phyloP scores from a whole-genome alignment of 2,329 filamentous ascomycete genomes.

The Aspergillus sp. region DNA sequence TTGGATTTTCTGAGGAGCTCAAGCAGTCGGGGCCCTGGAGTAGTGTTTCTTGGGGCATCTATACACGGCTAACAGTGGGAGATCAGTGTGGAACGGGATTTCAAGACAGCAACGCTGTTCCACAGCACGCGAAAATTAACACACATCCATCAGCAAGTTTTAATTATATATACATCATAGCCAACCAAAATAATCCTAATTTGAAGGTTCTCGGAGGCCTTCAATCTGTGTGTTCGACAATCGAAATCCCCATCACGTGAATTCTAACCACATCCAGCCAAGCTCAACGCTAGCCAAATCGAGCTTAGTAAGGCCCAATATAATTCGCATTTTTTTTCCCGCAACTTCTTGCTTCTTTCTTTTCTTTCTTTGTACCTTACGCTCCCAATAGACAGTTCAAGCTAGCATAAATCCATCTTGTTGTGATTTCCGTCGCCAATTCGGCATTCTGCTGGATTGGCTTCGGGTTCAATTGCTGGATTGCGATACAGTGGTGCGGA shows the following conservation, averaged over 20 bases:
- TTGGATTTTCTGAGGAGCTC: background rate
- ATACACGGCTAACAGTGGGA: background rate
- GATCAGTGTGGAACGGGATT: background rate
- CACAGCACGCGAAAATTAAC: background rate
- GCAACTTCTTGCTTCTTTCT: slow-evolving; percentile 18
- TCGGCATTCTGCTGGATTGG: slow-evolving; percentile 68
- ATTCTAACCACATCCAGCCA: background rate
- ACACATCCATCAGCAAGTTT: background rate
- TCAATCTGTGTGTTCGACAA: background rate
- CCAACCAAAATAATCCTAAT: background rate
- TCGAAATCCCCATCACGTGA: background rate
- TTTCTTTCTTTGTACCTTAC: slow-evolving; percentile 53
- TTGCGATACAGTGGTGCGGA: slow-evolving; percentile 64
- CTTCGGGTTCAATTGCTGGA: slow-evolving; percentile 61
- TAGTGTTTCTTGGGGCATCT: slow-evolving; percentile 3
- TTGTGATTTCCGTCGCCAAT: slow-evolving; percentile 47
- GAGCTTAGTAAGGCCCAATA: slow-evolving; percentile 25
- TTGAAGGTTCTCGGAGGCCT: background rate
- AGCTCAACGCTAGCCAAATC: background rate
- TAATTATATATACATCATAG: background rate
- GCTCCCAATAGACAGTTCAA: slow-evolving; percentile 79
- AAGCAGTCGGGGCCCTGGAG: background rate
- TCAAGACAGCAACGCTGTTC: no score
- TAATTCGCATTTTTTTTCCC: slow-evolving; percentile 21
- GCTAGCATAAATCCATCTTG: slow-evolving; percentile 31